A percentile compares a stretch with the other conserved stretches of the same genome.
These are phyloP conservation scores for Zygotorulaspora mrakii DNA, from an alignment of 1,139 yeast species.

Conservation along the genomic window DNA sequence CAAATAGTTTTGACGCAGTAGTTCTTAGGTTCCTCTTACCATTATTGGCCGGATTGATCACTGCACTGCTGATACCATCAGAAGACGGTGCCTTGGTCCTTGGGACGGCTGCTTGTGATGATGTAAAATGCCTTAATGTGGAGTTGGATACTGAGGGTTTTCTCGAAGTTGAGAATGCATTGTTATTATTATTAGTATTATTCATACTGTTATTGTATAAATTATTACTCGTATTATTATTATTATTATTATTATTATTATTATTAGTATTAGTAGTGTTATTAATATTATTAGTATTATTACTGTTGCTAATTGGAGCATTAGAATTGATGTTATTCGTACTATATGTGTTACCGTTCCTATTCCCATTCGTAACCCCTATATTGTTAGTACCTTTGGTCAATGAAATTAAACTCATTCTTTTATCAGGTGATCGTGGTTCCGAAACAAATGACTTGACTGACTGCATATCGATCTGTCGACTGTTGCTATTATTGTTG, in stretches of 20 bases:
- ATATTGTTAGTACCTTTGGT: slow-evolving; percentile 12
- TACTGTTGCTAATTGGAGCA: not conserved
- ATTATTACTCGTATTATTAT: not conserved
- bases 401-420: slow-evolving; percentile 25
- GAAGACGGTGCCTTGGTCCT: slow-evolving; percentile 14
- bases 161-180: slow-evolving; percentile 8
- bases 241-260: not conserved
- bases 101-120: slow-evolving; percentile 11
- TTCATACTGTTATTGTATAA: not conserved
- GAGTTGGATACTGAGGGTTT: slow-evolving; percentile 24
- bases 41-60: slow-evolving; percentile 12
- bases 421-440: slow-evolving; percentile 30
- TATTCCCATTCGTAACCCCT: slow-evolving; percentile 3
- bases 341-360: slow-evolving; percentile 1
- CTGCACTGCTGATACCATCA: not conserved
- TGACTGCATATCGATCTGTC: slow-evolving; percentile 26
- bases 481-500: slow-evolving; percentile 9
- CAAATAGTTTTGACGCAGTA: slow-evolving; percentile 68
- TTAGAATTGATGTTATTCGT: not conserved
- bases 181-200: too few species aligned
- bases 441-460: slow-evolving; percentile 27
- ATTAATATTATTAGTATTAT: too few species aligned
- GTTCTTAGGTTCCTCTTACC: slow-evolving; percentile 47
- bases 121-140: slow-evolving; percentile 17
- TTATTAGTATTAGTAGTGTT: not conserved